Evolutionary conservation across 352 stramenopile species (phyloP), one percentile per base, ranked within the genome.

Genomic region (Globisporangium okanoganense): DNA sequence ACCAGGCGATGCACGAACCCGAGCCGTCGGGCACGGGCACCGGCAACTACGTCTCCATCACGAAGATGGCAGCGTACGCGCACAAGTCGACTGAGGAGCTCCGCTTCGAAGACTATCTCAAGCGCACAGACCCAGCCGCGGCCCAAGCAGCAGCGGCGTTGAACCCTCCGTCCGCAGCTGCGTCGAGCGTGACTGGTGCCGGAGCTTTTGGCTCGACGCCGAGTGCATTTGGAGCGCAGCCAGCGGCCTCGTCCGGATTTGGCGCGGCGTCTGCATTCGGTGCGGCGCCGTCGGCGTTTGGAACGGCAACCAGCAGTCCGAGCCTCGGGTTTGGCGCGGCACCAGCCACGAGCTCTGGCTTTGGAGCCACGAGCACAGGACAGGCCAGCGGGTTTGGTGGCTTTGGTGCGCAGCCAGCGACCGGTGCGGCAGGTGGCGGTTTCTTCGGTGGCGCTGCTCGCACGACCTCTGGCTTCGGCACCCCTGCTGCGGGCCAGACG

Each of bases 1-100:
- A 93, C 66, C 74, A 90, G 48, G 40, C 71, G 14, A 89, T 82
- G 38, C 73, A 74, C 8, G 85, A 89, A 58, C 71, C 80, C 36
- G 83, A 92, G 49, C 73, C 74, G 16, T 82, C 73, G 48, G 83
- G 81, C 58, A 82, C 70, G 22, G 76, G 70, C 20, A 85, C 67
- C 12, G 78, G 71, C 49, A 87, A 84, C 58, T 69, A 69, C 33
- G 40, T 76, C 44, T 76, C 71, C 16, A 79, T 79, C 44, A 67
- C 67, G n/a, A 65, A 66, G 47, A 79, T 79, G 72, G 55, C 65
- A 16, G 54, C 71, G 31, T 79, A 79, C 52, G 47, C 59, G 29
- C 71, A 77, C 62, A 79, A 79, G 49, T 79, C 71, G 22, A 61
- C 48, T 2, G 72, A 79, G 64, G 72, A 79, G 48, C 61, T 79